Evolutionary conservation across 2,329 filamentous ascomycete genomes (phyloP).

Genomic region (Ophiostoma australiae): DNA sequence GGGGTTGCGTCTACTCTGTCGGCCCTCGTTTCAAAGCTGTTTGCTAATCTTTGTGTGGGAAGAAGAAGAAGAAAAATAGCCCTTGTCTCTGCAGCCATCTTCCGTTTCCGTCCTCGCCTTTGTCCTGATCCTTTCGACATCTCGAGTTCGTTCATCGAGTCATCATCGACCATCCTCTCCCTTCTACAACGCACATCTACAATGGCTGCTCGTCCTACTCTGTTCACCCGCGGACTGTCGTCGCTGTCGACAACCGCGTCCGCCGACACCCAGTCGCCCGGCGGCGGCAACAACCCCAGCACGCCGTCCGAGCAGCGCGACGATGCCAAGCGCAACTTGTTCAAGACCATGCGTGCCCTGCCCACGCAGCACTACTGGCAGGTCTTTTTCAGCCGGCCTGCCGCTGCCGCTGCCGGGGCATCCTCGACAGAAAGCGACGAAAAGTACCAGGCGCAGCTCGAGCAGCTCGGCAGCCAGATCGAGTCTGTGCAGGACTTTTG

Average conservation of each 20-base stretch:
- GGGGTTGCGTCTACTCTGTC: neutral
- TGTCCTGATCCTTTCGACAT: neutral
- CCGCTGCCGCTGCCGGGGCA: neutral
- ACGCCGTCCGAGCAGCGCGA: constrained; percentile 70
- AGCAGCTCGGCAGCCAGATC: constrained; percentile 60
- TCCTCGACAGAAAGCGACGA: constrained; percentile 29
- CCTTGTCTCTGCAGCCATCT: neutral
- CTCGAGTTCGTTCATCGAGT: neutral
- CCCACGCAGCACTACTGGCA: constrained; percentile 77
- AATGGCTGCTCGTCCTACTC: constrained; percentile 54
- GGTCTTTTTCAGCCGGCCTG: constrained; percentile 59
- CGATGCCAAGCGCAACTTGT: constrained; percentile 77
- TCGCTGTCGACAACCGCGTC: constrained; percentile 50
- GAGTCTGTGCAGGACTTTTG: constrained; percentile 82
- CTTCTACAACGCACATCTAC: neutral
- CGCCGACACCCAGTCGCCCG: constrained; percentile 54
- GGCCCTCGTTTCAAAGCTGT: constrained; percentile 3
- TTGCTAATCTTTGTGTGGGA: neutral
- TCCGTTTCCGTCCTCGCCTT: neutral
- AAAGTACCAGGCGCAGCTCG: constrained; percentile 52
- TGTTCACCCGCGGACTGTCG: constrained; percentile 61
- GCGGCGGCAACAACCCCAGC: constrained; percentile 53
- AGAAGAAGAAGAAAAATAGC: no score
- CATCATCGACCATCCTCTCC: neutral
- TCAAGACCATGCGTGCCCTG: constrained; percentile 66